Percentiles rank a stretch among this genome's conserved stretches.
These are phyloP conservation scores for Lasiosphaeria ovina DNA, from an alignment of 495 filamentous ascomycete genomes.

Conservation along the genomic window DNA sequence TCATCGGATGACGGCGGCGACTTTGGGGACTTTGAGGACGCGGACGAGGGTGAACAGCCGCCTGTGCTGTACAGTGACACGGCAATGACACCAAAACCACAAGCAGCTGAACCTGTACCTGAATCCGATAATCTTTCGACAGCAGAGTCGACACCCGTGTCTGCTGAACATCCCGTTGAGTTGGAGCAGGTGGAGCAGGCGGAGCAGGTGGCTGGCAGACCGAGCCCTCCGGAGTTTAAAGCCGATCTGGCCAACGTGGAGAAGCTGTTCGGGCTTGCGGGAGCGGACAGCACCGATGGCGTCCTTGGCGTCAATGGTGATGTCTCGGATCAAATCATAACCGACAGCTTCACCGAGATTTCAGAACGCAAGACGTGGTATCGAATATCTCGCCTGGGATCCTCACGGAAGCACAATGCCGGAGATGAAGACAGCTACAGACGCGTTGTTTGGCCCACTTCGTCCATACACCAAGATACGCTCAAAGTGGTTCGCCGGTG, in stretches of 20 bases:
- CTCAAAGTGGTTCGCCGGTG: constrained; percentile 56
- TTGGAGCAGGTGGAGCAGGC: no score
- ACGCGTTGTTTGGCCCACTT: constrained; percentile 53
- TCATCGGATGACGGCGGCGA: constrained; percentile 37
- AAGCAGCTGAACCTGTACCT: no score
- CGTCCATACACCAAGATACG: constrained; percentile 49
- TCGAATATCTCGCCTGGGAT: constrained; percentile 56
- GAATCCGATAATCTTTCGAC: neutral
- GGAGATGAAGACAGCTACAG: constrained; percentile 59
- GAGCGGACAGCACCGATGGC: neutral
- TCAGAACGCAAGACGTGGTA: constrained; percentile 64
- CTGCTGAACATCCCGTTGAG: no score
- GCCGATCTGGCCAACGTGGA: constrained; percentile 42
- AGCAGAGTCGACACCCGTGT: no score
- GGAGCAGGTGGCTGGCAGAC: constrained; percentile 21
- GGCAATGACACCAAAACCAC: neutral
- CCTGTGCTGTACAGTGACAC: no score
- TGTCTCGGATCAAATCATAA: constrained; percentile 38
- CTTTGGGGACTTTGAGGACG: constrained; percentile 55
- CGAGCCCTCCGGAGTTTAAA: constrained; percentile 35
- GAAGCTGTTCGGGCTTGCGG: constrained; percentile 40
- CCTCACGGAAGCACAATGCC: constrained; percentile 52
- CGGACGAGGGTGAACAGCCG: constrained; percentile 29
- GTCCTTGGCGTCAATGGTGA: constrained; percentile 13
- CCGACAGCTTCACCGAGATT: constrained; percentile 48